Base-by-base conservation (phyloP, 2,329 filamentous ascomycete species). In the Phyllosticta citriasiana region DNA sequence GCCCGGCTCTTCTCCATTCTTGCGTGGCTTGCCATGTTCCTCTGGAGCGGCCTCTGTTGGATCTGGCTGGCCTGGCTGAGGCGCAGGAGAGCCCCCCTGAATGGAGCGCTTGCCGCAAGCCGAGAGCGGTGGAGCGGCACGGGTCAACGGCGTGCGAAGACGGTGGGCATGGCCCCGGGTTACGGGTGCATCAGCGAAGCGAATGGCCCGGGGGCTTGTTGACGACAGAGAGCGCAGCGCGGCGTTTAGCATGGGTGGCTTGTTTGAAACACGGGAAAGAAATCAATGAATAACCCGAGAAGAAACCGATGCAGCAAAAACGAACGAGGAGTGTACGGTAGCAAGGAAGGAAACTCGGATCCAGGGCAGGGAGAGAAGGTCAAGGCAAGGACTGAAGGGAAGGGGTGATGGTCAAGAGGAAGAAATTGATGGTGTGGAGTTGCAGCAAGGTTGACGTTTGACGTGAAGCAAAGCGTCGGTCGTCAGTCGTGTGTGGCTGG, bases 291-390 rank as follows among this genome's bases (percentile, higher is more conserved):
- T 55, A 58, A 33, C 58, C 60, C 60, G 60, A 62, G 56, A 62
- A 62, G 55, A 57, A 55, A 52, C 60, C 60, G 25, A 62, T 51
- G 22, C 55, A 62, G 55, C 52, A 56, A 55, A 47, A 27, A 50
- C 59, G 62, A 58, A 22, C 57, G 62, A 59, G 60, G 63, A 62
- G 62, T 57, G 64, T 61, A 60, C 27, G 54, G 60, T 59, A 53
- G 50, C 61, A 61, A 26, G 22, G 64, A 66, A 26, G 53, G 54
- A 55, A 55, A 58, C 9, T 55, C 26, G 54, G 57, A 65, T 52
- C 35, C n/a, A 33, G 63, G 63, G 62, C n/a, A 33, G 63, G 63
- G 62, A 65, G 19, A 63, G 59, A 55, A 12, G 62, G 61, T 59
- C 14, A 47, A 47, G 40, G 40, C 14, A 47, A 47, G 40, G 40